phyloP scores from a whole-genome alignment of 345 rosid genomes.

The Toxicodendron radicans region DNA sequence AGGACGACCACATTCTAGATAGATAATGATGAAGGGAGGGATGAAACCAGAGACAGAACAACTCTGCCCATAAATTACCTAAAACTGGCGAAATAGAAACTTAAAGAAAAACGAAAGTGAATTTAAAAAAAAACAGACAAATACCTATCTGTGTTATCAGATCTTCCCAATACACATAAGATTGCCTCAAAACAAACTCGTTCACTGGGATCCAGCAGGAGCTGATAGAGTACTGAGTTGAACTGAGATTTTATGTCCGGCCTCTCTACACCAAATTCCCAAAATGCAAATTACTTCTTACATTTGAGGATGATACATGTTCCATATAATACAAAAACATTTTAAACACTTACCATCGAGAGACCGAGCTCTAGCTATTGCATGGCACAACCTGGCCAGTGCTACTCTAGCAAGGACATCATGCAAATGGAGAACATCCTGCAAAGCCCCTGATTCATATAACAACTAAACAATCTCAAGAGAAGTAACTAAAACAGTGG shows the following conservation, averaged over 20 bases:
- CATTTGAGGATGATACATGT: constrained; percentile 14
- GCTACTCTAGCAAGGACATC: constrained; percentile 99
- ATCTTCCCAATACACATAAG: constrained; percentile 84
- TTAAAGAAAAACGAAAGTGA: neutral
- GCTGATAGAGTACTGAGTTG: constrained; percentile 92
- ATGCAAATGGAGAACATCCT: constrained; percentile 97
- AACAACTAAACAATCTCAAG: constrained; percentile 17
- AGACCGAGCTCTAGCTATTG: constrained; percentile 85
- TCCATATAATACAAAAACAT: constrained; percentile 18
- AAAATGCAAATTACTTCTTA: constrained; percentile 25
- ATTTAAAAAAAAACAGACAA: constrained; percentile 20
- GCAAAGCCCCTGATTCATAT: constrained; percentile 83
- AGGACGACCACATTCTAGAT: neutral
- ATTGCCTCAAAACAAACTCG: constrained; percentile 98
- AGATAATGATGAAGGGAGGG: neutral
- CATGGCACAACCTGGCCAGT: constrained; percentile 89
- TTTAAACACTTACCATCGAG: constrained; percentile 72
- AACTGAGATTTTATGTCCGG: constrained; percentile 93
- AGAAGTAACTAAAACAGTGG: constrained; percentile 4
- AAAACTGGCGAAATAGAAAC: neutral
- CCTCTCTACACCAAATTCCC: constrained; percentile 60
- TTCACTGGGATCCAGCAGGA: constrained; percentile 96
- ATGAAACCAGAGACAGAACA: neutral
- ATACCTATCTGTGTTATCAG: constrained; percentile 77
- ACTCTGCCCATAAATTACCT: constrained; percentile 10